Evolutionary conservation across 257 asterid genomes (phyloP).

Genomic region (Scutellaria minor): DNA sequence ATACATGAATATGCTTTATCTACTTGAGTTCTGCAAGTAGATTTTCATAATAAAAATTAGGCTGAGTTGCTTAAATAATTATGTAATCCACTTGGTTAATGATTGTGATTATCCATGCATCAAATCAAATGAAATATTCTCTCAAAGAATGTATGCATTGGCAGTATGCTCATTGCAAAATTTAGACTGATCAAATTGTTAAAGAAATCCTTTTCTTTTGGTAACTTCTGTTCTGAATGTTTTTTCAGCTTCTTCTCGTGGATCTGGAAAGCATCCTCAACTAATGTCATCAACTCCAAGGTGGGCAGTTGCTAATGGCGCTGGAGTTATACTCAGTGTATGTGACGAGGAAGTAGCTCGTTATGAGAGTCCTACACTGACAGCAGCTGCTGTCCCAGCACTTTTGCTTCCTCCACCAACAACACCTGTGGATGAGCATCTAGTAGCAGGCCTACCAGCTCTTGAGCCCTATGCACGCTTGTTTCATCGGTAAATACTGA

Average conservation of each 20-base stretch:
- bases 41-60: background rate
- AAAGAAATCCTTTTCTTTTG: background rate
- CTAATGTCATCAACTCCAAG: slow-evolving; percentile 83
- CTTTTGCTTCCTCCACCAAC: slow-evolving; percentile 90
- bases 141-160: background rate
- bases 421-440: slow-evolving; percentile 90
- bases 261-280: slow-evolving; percentile 93
- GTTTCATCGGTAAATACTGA: slow-evolving; percentile 65
- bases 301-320: slow-evolving; percentile 97
- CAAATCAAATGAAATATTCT: slow-evolving; percentile 17
- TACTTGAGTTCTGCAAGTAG: background rate
- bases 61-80: background rate
- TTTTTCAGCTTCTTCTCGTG: slow-evolving; percentile 70
- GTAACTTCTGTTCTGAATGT: slow-evolving; percentile 19
- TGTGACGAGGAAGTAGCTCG: slow-evolving; percentile 94
- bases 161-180: background rate
- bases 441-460: slow-evolving; percentile 85
- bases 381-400: slow-evolving; percentile 90
- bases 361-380: slow-evolving; percentile 79
- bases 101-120: background rate
- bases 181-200: slow-evolving; percentile 1
- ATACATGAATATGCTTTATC: background rate
- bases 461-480: slow-evolving; percentile 93
- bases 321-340: slow-evolving; percentile 89
- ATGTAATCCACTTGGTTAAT: background rate